phyloP scores from a whole-genome alignment of 257 asterid genomes.

The Nicotiana knightiana region DNA sequence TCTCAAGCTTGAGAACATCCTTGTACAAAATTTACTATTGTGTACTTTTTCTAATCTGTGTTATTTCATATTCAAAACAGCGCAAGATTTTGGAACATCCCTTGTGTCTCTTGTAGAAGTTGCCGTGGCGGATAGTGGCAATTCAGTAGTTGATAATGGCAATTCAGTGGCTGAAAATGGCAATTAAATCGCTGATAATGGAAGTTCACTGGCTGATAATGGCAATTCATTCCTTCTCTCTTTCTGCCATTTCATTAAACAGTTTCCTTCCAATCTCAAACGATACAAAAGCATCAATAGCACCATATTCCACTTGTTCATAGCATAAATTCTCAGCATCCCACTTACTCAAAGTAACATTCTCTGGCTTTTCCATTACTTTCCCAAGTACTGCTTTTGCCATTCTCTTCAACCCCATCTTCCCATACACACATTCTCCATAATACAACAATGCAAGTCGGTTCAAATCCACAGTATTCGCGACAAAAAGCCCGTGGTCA shows the following conservation, averaged over 20 bases:
- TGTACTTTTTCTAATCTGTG: not conserved
- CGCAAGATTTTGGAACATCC: not conserved
- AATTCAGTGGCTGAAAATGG: not conserved
- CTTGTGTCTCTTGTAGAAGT: not conserved
- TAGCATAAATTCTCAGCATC: conserved; percentile 7
- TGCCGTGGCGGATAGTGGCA: not conserved
- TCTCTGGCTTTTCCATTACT: conserved; percentile 13
- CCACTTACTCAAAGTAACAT: conserved; percentile 23
- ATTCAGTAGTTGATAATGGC: not conserved
- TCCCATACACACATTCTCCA: not conserved
- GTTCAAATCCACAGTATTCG: conserved; percentile 3
- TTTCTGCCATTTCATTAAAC: not conserved
- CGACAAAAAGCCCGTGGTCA: conserved; percentile 17
- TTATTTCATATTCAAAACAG: too few relatives aligned
- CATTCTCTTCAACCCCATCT: conserved; percentile 18
- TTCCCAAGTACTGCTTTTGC: conserved; percentile 8
- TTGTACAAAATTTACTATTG: not conserved
- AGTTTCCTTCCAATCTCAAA: conserved; percentile 5
- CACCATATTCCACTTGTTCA: conserved; percentile 25
- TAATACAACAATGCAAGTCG: conserved; percentile 12
- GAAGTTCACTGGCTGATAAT: not conserved
- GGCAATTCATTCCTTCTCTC: not conserved
- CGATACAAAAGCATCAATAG: conserved; percentile 26
- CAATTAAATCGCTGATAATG: not conserved
- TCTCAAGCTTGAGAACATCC: not conserved